phyloP scores from a whole-genome alignment of 306 rosid species.

The Clitoria ternatea region DNA sequence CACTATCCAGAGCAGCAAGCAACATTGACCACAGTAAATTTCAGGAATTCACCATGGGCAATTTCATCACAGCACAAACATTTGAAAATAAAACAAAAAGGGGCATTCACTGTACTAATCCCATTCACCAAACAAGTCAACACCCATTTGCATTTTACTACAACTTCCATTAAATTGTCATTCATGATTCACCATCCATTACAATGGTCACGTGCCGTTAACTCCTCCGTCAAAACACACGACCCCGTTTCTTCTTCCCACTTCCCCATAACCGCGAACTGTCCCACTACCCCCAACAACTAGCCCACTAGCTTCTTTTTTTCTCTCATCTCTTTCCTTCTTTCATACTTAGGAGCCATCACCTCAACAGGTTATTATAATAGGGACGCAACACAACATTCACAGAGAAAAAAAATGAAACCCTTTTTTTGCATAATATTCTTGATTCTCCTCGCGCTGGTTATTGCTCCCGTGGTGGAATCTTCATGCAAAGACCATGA shows the following conservation, averaged over 20 bases:
- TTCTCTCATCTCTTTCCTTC: background rate
- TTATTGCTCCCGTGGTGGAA: conserved; percentile 26
- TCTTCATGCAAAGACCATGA: conserved; percentile 60
- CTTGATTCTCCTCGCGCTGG: conserved; percentile 37
- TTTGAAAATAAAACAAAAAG: conserved; percentile 23
- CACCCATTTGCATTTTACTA: conserved; percentile 25
- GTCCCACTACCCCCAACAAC: background rate
- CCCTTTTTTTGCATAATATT: conserved; percentile 24
- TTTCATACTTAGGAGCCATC: background rate
- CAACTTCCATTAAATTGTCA: conserved; percentile 21
- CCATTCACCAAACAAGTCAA: conserved; percentile 43
- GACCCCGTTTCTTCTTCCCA: conserved; percentile 37
- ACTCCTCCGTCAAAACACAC: conserved; percentile 31
- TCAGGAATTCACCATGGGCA: background rate
- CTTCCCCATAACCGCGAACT: conserved; percentile 35
- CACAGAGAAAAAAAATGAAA: conserved; percentile 31
- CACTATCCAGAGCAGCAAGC: too few species aligned
- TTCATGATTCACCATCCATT: conserved; percentile 5
- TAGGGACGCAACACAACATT: conserved; percentile 3
- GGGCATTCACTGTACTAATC: conserved; percentile 45
- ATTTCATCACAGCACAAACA: background rate
- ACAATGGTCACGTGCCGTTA: conserved; percentile 21
- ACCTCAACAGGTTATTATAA: background rate
- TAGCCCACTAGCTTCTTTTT: background rate
- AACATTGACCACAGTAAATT: background rate